Conservation (phyloP, 768 basidiomycete species). For the Tephrocybe rancida region DNA sequence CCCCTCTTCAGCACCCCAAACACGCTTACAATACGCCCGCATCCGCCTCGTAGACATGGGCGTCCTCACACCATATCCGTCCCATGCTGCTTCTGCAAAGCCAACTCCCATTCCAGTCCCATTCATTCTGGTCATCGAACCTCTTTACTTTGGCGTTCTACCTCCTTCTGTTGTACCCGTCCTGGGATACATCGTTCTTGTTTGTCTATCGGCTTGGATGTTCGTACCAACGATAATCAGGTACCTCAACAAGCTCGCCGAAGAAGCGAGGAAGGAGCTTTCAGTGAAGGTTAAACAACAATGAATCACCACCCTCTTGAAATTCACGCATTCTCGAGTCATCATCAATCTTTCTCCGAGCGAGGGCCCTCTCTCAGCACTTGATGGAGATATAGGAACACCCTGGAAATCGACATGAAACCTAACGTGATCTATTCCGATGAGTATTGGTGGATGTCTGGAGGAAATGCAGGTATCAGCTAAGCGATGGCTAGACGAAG, state of each 20-base stretch:
- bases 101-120: constrained; percentile 39
- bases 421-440: no score
- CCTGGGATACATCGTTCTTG: constrained; percentile 29
- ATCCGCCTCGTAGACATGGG: constrained; percentile 57
- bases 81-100: constrained; percentile 13
- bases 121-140: constrained; percentile 59
- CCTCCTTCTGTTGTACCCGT: constrained; percentile 54
- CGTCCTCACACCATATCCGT: constrained; percentile 42
- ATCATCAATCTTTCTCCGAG: no score
- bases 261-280: constrained; percentile 25
- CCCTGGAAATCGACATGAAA: no score
- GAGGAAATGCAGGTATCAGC: no score
- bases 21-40: constrained; percentile 56
- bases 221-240: constrained; percentile 24
- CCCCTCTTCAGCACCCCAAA: constrained; percentile 16
- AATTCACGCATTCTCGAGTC: neutral
- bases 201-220: constrained; percentile 23
- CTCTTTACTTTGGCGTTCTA: constrained; percentile 57
- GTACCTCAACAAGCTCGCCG: constrained; percentile 27
- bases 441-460: no score
- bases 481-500: no score
- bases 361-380: no score
- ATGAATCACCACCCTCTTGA: neutral
- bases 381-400: no score
- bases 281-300: constrained; percentile 4